Percentiles rank a stretch among this genome's conserved stretches.
phyloP scores from a whole-genome alignment of 306 rosid genomes.

The Acacia acuminata region DNA sequence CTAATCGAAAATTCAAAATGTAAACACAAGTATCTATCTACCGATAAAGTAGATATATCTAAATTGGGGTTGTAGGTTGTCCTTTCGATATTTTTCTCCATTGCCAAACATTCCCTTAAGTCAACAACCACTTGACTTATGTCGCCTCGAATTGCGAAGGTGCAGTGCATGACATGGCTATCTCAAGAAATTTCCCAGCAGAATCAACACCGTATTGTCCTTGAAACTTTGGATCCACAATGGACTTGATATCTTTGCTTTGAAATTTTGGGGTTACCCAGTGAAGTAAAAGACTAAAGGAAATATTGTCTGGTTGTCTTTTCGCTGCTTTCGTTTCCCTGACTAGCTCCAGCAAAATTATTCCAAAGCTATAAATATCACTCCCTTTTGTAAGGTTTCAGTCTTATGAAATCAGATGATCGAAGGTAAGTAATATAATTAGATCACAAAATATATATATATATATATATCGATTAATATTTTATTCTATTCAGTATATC shows the following conservation, averaged over 20 bases:
- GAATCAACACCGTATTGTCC: slow-evolving; percentile 26
- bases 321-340: slow-evolving; percentile 27
- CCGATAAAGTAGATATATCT: background rate
- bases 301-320: background rate
- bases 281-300: slow-evolving; percentile 22
- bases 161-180: too few relatives aligned
- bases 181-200: slow-evolving; percentile 34
- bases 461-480: background rate
- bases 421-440: too few relatives aligned
- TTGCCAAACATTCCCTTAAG: slow-evolving; percentile 36
- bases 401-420: slow-evolving; percentile 1
- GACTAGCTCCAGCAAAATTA: slow-evolving; percentile 40
- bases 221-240: background rate
- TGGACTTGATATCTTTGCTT: slow-evolving; percentile 24
- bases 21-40: too few relatives aligned
- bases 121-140: slow-evolving; percentile 29
- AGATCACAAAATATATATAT: background rate
- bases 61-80: background rate
- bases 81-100: background rate
- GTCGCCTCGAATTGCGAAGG: too few relatives aligned
- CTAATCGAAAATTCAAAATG: too few relatives aligned
- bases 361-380: slow-evolving; percentile 14
- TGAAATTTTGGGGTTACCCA: slow-evolving; percentile 33
- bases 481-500: background rate
- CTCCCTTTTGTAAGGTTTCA: slow-evolving; percentile 5